phyloP scores from a whole-genome alignment of 805 yeast genomes.

The Yarrowia sp. region DNA sequence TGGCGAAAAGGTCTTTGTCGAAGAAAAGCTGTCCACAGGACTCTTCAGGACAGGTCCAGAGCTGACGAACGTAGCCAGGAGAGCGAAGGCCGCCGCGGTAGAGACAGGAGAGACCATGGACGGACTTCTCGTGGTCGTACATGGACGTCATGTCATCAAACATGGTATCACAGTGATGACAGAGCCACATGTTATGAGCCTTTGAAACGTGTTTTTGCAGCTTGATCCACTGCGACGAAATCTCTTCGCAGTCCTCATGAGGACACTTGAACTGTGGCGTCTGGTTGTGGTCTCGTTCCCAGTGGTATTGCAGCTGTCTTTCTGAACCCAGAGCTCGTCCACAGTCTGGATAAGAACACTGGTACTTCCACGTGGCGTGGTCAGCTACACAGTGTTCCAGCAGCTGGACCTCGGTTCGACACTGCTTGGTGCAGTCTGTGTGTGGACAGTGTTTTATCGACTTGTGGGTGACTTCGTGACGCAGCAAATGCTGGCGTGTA shows the following conservation, averaged over 20 bases:
- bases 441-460: slow-evolving; percentile 36
- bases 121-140: slow-evolving; percentile 1
- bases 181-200: slow-evolving; percentile 46
- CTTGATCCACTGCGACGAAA: slow-evolving; percentile 72
- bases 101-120: background rate
- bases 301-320: background rate
- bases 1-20: slow-evolving; percentile 36
- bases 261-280: slow-evolving; percentile 53
- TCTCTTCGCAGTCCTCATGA: slow-evolving; percentile 55
- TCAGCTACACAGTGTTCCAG: background rate
- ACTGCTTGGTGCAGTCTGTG: background rate
- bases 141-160: background rate
- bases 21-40: background rate
- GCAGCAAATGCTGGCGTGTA: slow-evolving; percentile 70
- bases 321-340: background rate
- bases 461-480: slow-evolving; percentile 82
- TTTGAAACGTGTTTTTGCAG: slow-evolving; percentile 66
- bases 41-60: slow-evolving; percentile 13
- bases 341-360: background rate
- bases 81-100: background rate
- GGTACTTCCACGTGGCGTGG: background rate
- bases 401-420: slow-evolving; percentile 10
- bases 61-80: background rate
- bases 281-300: background rate
- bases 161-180: background rate